Evolutionary conservation across 208 protist genomes (phyloP).

Genomic region (Balamuthia mandrillaris): DNA sequence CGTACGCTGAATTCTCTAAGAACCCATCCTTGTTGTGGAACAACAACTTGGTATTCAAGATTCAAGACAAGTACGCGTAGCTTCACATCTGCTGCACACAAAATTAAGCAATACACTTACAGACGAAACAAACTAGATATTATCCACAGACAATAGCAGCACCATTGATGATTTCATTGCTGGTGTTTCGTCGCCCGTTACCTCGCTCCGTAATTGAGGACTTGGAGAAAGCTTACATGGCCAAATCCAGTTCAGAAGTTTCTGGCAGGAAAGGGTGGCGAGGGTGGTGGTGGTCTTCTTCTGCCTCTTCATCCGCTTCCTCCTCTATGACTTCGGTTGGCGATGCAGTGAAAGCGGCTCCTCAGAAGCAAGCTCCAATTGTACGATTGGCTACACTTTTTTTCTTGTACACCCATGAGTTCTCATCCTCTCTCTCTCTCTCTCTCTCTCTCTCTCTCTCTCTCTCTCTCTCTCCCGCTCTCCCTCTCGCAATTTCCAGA

Average conservation of each 20-base stretch:
- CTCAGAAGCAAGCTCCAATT: too few relatives aligned
- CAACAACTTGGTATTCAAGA: conserved; percentile 12
- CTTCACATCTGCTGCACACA: too few relatives aligned
- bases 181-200: conserved; percentile 23
- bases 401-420: background rate
- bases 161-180: conserved; percentile 25
- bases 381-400: background rate
- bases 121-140: too few relatives aligned
- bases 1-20: conserved; percentile 40
- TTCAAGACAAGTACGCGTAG: background rate
- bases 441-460: background rate
- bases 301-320: too few relatives aligned
- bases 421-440: background rate
- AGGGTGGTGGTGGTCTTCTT: too few relatives aligned
- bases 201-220: too few relatives aligned
- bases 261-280: too few relatives aligned
- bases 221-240: too few relatives aligned
- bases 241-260: too few relatives aligned
- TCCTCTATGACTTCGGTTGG: too few relatives aligned
- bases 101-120: too few relatives aligned
- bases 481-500: background rate
- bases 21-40: conserved; percentile 33
- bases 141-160: conserved; percentile 45
- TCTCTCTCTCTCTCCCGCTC: background rate
- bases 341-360: too few relatives aligned